phyloP scores from a whole-genome alignment of 441 rosid species.

The Mallotus japonicus region DNA sequence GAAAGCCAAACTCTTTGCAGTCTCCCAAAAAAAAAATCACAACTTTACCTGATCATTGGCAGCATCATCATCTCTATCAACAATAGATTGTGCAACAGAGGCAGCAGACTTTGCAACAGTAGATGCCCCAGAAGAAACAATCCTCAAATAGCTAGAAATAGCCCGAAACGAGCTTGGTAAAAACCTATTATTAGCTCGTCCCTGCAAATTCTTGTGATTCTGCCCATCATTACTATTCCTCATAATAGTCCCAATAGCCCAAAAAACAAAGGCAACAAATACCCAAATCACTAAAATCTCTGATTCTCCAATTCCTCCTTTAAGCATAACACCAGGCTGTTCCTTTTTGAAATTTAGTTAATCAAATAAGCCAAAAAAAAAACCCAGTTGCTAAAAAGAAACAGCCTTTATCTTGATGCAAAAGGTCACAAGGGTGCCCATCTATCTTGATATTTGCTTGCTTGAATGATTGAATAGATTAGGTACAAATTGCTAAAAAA shows the following conservation, averaged over 20 bases:
- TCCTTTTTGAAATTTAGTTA: constrained; percentile 2
- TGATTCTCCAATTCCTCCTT: constrained; percentile 37
- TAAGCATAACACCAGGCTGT: constrained; percentile 42
- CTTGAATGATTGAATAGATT: not conserved
- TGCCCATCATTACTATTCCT: constrained; percentile 54
- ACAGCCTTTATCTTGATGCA: constrained; percentile 10
- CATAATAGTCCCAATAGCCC: constrained; percentile 50
- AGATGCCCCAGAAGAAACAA: constrained; percentile 92
- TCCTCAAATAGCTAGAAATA: constrained; percentile 67
- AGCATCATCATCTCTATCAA: constrained; percentile 56
- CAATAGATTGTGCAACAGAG: constrained; percentile 73
- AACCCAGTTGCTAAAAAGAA: not conserved
- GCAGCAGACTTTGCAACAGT: constrained; percentile 86
- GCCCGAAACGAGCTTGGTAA: constrained; percentile 71
- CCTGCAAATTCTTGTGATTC: constrained; percentile 26
- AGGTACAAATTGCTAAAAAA: not conserved
- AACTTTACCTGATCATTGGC: constrained; percentile 61
- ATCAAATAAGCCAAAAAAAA: constrained; percentile 5
- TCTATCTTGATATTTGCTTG: not conserved
- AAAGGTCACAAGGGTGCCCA: constrained; percentile 15
- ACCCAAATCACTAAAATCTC: constrained; percentile 33
- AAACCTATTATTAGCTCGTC: constrained; percentile 25
- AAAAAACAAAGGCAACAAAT: constrained; percentile 27
- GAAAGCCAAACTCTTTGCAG: constrained; percentile 2
- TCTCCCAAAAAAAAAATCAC: not conserved